Evolutionary conservation across 108 stramenopile species (phyloP), one percentile per base, ranked within the genome.

Genomic region (Cyclostephanos invisitatus): DNA sequence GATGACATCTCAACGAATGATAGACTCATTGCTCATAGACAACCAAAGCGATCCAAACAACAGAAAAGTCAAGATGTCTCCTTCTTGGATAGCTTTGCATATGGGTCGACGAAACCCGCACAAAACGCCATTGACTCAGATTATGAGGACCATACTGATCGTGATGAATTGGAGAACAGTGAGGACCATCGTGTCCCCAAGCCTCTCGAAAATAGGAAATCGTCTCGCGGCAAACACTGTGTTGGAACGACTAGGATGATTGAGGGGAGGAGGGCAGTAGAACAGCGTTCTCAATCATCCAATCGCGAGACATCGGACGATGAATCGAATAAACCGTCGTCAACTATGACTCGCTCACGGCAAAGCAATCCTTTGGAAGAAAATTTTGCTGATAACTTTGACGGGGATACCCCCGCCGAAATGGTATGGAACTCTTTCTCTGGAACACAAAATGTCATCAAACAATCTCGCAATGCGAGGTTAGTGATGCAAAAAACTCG

Each of bases 401-500:
- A 48, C 46, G 64, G 7, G 21, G 8, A 42, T 11, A 42, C 50
- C 15, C n/a, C 72, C 15, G 55, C 17, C 28, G 65, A 64, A 28
- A 62, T 62, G 18, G 60, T 72, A 22, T 84, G 84, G 84, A 70
- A 54, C 28, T 58, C 72, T 14, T 84, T 84, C 57, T 32, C 59
- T 46, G 80, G 80, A 28, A 81, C 84, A 10, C 64, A 73, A 35
- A 55, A 72, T 53, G 67, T 84, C 28, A 74, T 84, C 22, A 47
- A 46, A 56, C 59, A 67, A 48, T 73, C 70, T 21, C 62, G 56
- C 18, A 57, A 81, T 35, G 70, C 80, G 22, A 47, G 66, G 44
- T 44, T 58, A 28, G 40, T 64, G 35, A 60, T 75, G 49, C 32
- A 54, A 46, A 68, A 83, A 32, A 67, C 55, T 46, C 58, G 80